A percentile compares a stretch with the other conserved stretches of the same genome.
Conservation (phyloP, 164 flowering plant genomes). For the Berberis vulgaris region DNA sequence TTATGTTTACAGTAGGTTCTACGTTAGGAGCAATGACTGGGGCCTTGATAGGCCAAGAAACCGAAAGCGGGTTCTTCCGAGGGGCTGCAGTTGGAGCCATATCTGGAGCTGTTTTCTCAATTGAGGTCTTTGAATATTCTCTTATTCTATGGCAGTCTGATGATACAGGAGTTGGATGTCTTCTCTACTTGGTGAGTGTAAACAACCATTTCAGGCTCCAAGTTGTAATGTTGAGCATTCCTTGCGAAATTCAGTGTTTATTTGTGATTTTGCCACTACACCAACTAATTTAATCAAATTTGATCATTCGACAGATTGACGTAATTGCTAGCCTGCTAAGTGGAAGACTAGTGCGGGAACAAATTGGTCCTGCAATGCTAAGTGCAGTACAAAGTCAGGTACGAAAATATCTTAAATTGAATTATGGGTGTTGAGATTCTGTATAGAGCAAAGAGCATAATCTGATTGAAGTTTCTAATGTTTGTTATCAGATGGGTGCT, state of each 20-base stretch:
- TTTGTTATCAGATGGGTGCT: conserved; percentile 64
- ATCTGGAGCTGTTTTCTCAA: conserved; percentile 86
- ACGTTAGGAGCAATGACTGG: conserved; percentile 79
- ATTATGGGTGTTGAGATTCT: background rate
- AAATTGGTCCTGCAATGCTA: conserved; percentile 88
- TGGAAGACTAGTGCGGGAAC: conserved; percentile 86
- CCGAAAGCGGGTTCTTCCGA: conserved; percentile 77
- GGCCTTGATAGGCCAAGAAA: conserved; percentile 86
- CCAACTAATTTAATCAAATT: background rate
- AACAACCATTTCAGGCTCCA: too few relatives aligned
- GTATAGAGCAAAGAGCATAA: background rate
- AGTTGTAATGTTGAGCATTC: too few relatives aligned
- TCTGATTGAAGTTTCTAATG: conserved; percentile 3
- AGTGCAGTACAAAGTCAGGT: conserved; percentile 97
- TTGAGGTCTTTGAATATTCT: conserved; percentile 81
- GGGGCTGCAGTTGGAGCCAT: conserved; percentile 91
- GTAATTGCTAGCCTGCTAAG: conserved; percentile 77
- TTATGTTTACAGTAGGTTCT: conserved; percentile 48
- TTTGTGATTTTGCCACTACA: too few relatives aligned
- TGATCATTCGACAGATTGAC: conserved; percentile 44
- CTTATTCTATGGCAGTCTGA: conserved; percentile 75
- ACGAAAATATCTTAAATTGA: background rate
- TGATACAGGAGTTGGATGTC: conserved; percentile 70
- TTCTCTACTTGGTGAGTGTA: conserved; percentile 56
- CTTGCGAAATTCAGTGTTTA: too few relatives aligned